Conservation (phyloP, 805 yeast species). For the Kodamaea kakaduensis region DNA sequence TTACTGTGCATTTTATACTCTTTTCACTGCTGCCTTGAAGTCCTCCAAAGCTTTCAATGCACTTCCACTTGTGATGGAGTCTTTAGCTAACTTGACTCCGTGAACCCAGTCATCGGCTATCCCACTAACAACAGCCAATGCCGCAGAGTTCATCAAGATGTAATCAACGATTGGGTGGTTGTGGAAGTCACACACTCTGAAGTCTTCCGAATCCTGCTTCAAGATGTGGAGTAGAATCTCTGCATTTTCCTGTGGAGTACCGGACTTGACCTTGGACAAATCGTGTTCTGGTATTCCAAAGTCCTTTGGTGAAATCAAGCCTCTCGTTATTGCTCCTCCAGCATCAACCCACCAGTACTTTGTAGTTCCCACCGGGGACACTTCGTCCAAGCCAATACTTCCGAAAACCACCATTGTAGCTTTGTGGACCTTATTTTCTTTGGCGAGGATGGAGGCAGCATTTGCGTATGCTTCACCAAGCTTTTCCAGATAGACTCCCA, state of each 20-base stretch:
- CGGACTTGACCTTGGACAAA: constrained; percentile 65
- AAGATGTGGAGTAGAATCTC: constrained; percentile 42
- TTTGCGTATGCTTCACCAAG: constrained; percentile 83
- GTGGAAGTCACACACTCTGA: constrained; percentile 36
- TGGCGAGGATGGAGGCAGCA: constrained; percentile 66
- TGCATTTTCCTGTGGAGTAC: constrained; percentile 88
- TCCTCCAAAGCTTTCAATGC: constrained; percentile 58
- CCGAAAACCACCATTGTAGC: constrained; percentile 91
- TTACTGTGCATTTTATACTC: too few species aligned
- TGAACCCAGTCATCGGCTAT: constrained; percentile 62
- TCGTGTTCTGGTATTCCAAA: constrained; percentile 78
- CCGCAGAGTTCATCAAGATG: constrained; percentile 86
- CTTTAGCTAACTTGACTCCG: constrained; percentile 73
- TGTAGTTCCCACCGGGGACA: constrained; percentile 83
- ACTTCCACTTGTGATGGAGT: constrained; percentile 61
- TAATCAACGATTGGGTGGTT: constrained; percentile 75
- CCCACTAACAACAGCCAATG: constrained; percentile 77
- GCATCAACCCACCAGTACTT: constrained; percentile 68
- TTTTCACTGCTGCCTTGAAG: constrained; percentile 40
- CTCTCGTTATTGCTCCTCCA: constrained; percentile 39
- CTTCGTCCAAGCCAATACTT: constrained; percentile 85
- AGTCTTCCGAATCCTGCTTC: constrained; percentile 43
- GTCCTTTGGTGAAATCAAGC: constrained; percentile 62
- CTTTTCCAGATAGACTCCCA: constrained; percentile 82
- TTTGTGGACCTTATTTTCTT: constrained; percentile 40